These are phyloP conservation scores for Naegleria fowleri DNA, from an alignment of 208 protist genomes.

Conservation along the genomic window DNA sequence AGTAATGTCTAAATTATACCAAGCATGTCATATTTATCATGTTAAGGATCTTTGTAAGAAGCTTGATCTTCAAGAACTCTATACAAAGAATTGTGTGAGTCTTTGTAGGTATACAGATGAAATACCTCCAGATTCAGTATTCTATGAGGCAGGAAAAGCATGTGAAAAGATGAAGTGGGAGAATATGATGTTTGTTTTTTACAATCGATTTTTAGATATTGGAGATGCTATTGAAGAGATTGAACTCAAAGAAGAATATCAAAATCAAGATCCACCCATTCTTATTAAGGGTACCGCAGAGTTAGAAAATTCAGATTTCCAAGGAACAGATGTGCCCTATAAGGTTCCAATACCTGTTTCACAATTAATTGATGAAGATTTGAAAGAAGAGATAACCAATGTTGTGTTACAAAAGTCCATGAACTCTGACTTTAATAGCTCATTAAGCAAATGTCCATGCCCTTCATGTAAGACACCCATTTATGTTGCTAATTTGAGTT, in stretches of 20 bases:
- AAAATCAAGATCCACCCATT: constrained; percentile 28
- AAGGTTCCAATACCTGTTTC: constrained; percentile 28
- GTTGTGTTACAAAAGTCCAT: constrained; percentile 1
- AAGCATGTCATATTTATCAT: constrained; percentile 14
- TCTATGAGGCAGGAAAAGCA: constrained; percentile 89
- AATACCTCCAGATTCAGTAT: constrained; percentile 85
- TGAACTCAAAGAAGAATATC: constrained; percentile 52
- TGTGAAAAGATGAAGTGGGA: constrained; percentile 43
- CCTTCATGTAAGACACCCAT: background rate
- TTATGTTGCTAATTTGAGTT: background rate
- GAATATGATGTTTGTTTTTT: constrained; percentile 82
- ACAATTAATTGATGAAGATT: background rate
- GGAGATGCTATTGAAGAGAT: constrained; percentile 82
- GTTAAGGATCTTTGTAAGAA: constrained; percentile 18
- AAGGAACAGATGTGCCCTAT: constrained; percentile 70
- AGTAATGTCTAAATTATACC: constrained; percentile 50
- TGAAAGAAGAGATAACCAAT: background rate
- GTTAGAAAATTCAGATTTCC: constrained; percentile 82
- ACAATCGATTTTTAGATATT: constrained; percentile 91
- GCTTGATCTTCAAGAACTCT: constrained; percentile 9
- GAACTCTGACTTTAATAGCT: background rate
- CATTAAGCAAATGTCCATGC: background rate
- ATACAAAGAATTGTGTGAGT: constrained; percentile 60
- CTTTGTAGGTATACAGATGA: constrained; percentile 79
- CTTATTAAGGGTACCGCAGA: constrained; percentile 24